Evolutionary conservation across 2,329 filamentous ascomycete genomes (phyloP).

Genomic region (Fusarium sp.): DNA sequence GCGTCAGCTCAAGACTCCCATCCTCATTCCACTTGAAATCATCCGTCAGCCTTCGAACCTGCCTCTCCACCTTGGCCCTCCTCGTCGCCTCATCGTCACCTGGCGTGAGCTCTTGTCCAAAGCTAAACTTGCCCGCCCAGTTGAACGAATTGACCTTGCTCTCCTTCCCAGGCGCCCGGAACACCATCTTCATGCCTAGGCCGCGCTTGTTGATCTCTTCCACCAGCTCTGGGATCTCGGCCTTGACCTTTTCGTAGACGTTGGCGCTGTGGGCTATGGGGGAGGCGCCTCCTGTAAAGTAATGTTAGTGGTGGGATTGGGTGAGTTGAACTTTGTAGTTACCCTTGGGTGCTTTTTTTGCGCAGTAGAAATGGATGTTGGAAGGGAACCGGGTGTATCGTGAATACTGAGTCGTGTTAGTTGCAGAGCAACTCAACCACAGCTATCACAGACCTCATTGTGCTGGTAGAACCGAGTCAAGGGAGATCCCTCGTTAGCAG

Average conservation of each 20-base stretch:
- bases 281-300: slow-evolving; percentile 4
- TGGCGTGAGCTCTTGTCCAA: slow-evolving; percentile 12
- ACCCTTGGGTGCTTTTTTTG: slow-evolving; percentile 28
- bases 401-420: slow-evolving; percentile 5
- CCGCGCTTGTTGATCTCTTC: slow-evolving; percentile 7
- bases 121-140: slow-evolving; percentile 28
- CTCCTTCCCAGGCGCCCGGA: slow-evolving; percentile 20
- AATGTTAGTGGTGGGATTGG: neutral
- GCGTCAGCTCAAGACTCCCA: slow-evolving; percentile 26
- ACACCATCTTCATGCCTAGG: slow-evolving; percentile 26
- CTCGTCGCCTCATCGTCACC: slow-evolving; percentile 15
- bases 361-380: slow-evolving; percentile 31
- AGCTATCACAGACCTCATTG: slow-evolving; percentile 11
- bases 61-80: slow-evolving; percentile 19
- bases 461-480: slow-evolving; percentile 28
- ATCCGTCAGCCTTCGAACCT: slow-evolving; percentile 16
- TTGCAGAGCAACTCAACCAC: neutral
- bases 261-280: slow-evolving; percentile 25
- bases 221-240: slow-evolving; percentile 17
- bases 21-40: slow-evolving; percentile 25
- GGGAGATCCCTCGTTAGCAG: slow-evolving; percentile 24
- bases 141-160: slow-evolving; percentile 23
- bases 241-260: slow-evolving; percentile 17
- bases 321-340: neutral
- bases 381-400: slow-evolving; percentile 27